phyloP scores from a whole-genome alignment of 257 asterid genomes.

The Solanum gracilifrons region DNA sequence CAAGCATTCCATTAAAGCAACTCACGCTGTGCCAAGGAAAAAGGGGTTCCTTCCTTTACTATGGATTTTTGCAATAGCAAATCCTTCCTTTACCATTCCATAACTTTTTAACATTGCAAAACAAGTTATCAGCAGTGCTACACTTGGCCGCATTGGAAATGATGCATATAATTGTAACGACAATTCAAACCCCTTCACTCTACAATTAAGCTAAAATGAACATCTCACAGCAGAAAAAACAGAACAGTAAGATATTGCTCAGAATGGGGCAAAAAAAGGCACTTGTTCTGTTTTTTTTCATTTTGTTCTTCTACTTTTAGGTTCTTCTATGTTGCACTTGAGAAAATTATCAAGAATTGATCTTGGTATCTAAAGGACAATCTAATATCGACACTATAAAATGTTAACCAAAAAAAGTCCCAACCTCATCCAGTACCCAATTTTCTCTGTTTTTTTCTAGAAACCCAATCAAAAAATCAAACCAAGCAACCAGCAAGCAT shows the following conservation, averaged over 20 bases:
- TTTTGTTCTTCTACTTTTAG: background rate
- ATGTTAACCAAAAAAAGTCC: background rate
- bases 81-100: background rate
- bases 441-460: background rate
- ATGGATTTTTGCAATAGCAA: background rate
- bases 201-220: too few species aligned
- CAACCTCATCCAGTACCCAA: background rate
- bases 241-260: too few species aligned
- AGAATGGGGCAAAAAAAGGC: background rate
- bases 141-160: background rate
- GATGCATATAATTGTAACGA: background rate
- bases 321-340: background rate
- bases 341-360: background rate
- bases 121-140: background rate
- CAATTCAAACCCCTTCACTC: background rate
- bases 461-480: background rate
- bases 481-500: background rate
- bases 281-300: background rate
- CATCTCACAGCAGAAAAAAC: too few species aligned
- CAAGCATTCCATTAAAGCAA: background rate
- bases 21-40: background rate
- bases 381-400: background rate
- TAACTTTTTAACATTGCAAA: background rate
- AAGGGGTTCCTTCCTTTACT: background rate
- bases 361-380: background rate